Percentiles rank a stretch among this genome's conserved stretches.
Conservation (phyloP, 1,284 basidiomycete genomes). For the Ustilago hordei region DNA sequence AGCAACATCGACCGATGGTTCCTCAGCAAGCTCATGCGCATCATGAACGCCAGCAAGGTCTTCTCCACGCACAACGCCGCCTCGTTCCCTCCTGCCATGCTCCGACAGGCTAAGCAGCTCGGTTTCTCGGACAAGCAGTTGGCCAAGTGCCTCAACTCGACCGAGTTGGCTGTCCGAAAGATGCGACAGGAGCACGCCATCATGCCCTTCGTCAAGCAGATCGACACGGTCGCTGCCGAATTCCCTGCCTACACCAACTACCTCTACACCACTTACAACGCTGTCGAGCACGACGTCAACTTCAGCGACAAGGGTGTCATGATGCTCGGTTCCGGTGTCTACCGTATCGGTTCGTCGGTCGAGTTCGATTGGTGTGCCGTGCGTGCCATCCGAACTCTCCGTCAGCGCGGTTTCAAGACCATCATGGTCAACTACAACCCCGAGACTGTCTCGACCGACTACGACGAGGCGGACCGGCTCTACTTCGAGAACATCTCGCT, state of each 20-base stretch:
- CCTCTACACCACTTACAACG: conserved; percentile 98
- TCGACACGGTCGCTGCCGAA: conserved; percentile 97
- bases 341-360: conserved; percentile 97
- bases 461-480: conserved; percentile 96
- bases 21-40: conserved; percentile 81
- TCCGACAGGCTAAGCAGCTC: conserved; percentile 89
- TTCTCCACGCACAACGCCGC: conserved; percentile 78
- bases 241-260: conserved; percentile 99
- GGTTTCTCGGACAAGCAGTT: conserved; percentile 96
- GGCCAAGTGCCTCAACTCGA: conserved; percentile 82
- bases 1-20: conserved; percentile 99
- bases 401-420: conserved; percentile 92
- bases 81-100: conserved; percentile 76
- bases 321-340: conserved; percentile 97
- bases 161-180: conserved; percentile 86
- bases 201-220: conserved; percentile 95
- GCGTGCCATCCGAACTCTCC: conserved; percentile 92
- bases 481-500: conserved; percentile 99
- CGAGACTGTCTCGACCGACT: conserved; percentile 98
- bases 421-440: conserved; percentile 99
- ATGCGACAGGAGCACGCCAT: conserved; percentile 86
- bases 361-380: conserved; percentile 99
- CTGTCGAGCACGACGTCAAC: conserved; percentile 86
- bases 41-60: conserved; percentile 56
- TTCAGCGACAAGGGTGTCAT: conserved; percentile 95